phyloP scores from a whole-genome alignment of 805 yeast genomes.

The Zygoascus bituminiphila region DNA sequence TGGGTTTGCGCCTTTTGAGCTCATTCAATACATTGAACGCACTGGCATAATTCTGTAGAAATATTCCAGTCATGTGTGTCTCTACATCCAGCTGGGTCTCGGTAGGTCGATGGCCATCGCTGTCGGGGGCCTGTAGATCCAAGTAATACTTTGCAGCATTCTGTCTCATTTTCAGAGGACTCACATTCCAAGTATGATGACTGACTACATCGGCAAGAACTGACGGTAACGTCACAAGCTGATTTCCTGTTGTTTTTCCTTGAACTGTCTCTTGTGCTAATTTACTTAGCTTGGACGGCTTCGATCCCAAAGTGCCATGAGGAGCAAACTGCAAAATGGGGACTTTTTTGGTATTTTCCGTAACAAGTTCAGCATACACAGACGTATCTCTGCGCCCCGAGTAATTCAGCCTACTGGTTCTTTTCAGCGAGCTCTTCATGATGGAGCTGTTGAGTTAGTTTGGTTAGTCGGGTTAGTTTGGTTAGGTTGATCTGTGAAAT shows the following conservation, averaged over 20 bases:
- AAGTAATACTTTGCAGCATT: conserved; percentile 51
- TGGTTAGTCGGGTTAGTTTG: too few species aligned
- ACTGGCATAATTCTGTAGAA: conserved; percentile 74
- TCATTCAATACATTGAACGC: conserved; percentile 59
- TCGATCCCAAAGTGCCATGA: not conserved
- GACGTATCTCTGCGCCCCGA: not conserved
- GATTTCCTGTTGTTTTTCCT: conserved; percentile 45
- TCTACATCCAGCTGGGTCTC: conserved; percentile 40
- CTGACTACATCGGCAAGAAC: conserved; percentile 50
- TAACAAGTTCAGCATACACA: conserved; percentile 10
- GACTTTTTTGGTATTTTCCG: conserved; percentile 7
- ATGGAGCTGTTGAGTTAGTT: too few species aligned
- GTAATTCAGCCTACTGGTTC: conserved; percentile 1
- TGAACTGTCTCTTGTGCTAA: conserved; percentile 36
- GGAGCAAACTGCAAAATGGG: conserved; percentile 1
- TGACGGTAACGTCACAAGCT: conserved; percentile 48
- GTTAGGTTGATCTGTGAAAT: too few species aligned
- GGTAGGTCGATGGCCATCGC: conserved; percentile 46
- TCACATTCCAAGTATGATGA: conserved; percentile 40
- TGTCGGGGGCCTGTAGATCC: conserved; percentile 29
- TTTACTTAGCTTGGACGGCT: not conserved
- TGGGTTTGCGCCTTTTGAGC: conserved; percentile 47
- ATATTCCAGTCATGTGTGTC: conserved; percentile 70
- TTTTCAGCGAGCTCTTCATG: not conserved
- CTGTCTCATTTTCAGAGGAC: conserved; percentile 55